Evolutionary conservation across 2,329 filamentous ascomycete genomes (phyloP), one percentile per base, ranked within the genome.

Genomic region (Fusarium clavum): DNA sequence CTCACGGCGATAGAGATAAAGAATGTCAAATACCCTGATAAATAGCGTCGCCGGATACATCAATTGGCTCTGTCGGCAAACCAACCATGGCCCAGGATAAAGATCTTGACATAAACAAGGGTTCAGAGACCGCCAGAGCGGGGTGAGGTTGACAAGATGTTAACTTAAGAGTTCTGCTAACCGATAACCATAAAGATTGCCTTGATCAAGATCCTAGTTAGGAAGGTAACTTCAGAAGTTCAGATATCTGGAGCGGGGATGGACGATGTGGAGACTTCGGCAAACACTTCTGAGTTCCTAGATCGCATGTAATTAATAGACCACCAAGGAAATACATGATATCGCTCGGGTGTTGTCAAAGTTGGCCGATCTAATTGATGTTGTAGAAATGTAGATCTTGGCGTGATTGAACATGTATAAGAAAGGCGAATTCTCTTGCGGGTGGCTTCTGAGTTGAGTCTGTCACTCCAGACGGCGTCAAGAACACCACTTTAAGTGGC

Each of bases 141-240:
- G 61, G 61, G 61, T 45, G 52, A 51, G 12, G 27, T 32, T 24
- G 40, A 27, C 16, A 32, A 38, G 14, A 41, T 16, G 30, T 56
- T 22, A 40, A 41, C 32, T 41, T 24, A 63, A 10, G 32, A 20
- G 5, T 16, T 43, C 9, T 14, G 24, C 53, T 52, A 44, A 55
- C 27, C 27, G 48, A 61, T 55, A 55, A 66, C 63, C 45, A 30
- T 67, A 61, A 55, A 45, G 55, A 66, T 60, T 61, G 52, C 27
- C 61, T 66, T 61, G 52, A 55, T 41, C 27, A 16, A 61, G 40
- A 55, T 40, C 63, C 62, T 12, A 49, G 47, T 48, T 66, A 66
- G 63, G 63, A 66, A 66, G 62, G 63, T 66, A 55, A 18, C 22
- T 45, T 32, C 22, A 14, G 1, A 55, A 18, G n/a, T 45, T 32